phyloP scores from a whole-genome alignment of 164 flowering plant species.

The Warburgia ugandensis region DNA sequence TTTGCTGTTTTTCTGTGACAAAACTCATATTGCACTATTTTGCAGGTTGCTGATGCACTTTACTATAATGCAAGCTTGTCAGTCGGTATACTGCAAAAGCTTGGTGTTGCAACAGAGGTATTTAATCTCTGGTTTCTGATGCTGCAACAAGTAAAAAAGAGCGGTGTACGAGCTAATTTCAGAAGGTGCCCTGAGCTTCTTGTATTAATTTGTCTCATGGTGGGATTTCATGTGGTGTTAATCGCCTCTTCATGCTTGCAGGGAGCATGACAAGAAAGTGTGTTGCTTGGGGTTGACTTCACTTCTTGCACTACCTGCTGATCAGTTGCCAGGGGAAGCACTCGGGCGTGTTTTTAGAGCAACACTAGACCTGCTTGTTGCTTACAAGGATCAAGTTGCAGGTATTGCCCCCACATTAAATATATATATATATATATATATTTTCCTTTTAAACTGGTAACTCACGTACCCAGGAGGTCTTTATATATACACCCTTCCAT shows the following conservation, averaged over 20 bases:
- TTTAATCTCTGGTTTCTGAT: slow-evolving; percentile 89
- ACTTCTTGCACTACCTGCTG: slow-evolving; percentile 68
- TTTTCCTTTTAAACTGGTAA: too few species aligned
- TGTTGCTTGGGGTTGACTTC: slow-evolving; percentile 96
- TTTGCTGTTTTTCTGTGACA: too few species aligned
- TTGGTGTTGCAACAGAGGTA: slow-evolving; percentile 78
- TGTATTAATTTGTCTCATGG: too few species aligned
- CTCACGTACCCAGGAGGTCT: too few species aligned
- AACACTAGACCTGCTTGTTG: slow-evolving; percentile 77
- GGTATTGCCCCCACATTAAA: slow-evolving; percentile 29
- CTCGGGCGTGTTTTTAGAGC: slow-evolving; percentile 76
- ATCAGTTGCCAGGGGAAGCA: slow-evolving; percentile 81
- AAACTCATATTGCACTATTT: too few species aligned
- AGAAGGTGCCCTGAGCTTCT: slow-evolving; percentile 47
- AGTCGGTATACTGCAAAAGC: slow-evolving; percentile 66
- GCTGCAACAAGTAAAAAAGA: slow-evolving; percentile 84
- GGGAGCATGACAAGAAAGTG: slow-evolving; percentile 96
- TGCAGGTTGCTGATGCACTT: slow-evolving; percentile 88
- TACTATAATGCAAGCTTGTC: slow-evolving; percentile 80
- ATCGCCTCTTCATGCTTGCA: too few species aligned
- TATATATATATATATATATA: neutral
- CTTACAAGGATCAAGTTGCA: slow-evolving; percentile 96
- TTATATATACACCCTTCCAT: too few species aligned
- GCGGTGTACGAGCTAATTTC: slow-evolving; percentile 71
- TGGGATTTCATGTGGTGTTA: too few species aligned